Base-by-base conservation (phyloP, 2,329 filamentous ascomycete species). In the Plenodomus lindquistii region DNA sequence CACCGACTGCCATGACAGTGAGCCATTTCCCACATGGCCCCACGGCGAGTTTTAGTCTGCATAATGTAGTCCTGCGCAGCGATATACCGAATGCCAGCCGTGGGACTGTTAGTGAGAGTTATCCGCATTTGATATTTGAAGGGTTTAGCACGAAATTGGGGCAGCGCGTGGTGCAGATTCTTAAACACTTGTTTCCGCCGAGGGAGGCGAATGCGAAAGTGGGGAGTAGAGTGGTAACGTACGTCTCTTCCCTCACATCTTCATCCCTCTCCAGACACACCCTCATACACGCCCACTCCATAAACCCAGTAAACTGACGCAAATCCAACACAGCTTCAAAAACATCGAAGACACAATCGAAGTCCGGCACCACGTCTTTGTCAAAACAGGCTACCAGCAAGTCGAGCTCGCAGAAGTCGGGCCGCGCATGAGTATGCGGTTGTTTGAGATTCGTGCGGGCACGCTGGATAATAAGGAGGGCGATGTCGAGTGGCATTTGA, bases 401-500 rank as follows among this genome's bases (percentile, higher is more conserved):
- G 90, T 97, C 2, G 68, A 71, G 49, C 51, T 71, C 8, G 66
- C 69, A 0, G 66, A 71, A 43, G 67, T 71, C 2, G 67, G 93
- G 0, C 94, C 94, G 1, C 82, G 94, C 48, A 96, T 97, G 90
- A 96, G 91, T n/a, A 94, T 97, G 91, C 82, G 91, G 59, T 78
- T 91, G 44, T 99, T 97, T 68, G 91, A 97, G 76, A 96, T 99
- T 53, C 82, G 92, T 39, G 87, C 87, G 44, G 93, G 94, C 15
- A 96, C 93, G 3, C 77, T 97, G 51, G 94, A 97, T 69, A 96
- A 92, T 66, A 95, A 95, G 73, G 89, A 95, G 59, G 93, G 93
- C 3, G 94, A 99, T 73, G 85, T 95, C 4, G 94, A 99, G 75
- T 99, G 94, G 94, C 88, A 94, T 55, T 79, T 99, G 55, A 95